Percentiles rank a stretch among this genome's conserved stretches.
phyloP scores from a whole-genome alignment of 768 basidiomycete species.

The Leccinum variicolor region DNA sequence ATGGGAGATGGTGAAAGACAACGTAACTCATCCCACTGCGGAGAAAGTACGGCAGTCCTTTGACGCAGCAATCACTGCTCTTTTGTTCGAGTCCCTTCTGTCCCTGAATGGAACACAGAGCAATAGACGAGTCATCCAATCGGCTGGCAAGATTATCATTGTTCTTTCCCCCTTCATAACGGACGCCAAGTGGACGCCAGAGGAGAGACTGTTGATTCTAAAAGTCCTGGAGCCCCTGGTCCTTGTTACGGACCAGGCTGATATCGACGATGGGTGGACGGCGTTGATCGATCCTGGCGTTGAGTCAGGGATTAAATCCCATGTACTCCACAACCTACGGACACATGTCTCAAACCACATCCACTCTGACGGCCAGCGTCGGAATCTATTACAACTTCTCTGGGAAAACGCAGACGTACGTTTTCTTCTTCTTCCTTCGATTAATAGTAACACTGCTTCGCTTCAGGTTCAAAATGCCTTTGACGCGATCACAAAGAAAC shows the following conservation, averaged over 20 bases:
- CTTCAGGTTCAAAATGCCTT: conserved; percentile 54
- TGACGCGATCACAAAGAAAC: conserved; percentile 20
- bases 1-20: conserved; percentile 44
- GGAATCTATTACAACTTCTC: conserved; percentile 50
- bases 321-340: conserved; percentile 41
- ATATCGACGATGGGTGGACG: conserved; percentile 33
- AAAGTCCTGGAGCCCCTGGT: conserved; percentile 66
- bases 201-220: conserved; percentile 65
- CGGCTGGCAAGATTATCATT: conserved; percentile 52
- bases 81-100: conserved; percentile 69
- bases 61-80: conserved; percentile 62
- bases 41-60: conserved; percentile 65
- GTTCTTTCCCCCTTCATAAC: conserved; percentile 41
- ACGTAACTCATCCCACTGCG: conserved; percentile 41
- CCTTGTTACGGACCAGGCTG: conserved; percentile 33
- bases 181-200: conserved; percentile 46
- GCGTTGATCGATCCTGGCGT: conserved; percentile 47
- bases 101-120: conserved; percentile 59
- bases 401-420: conserved; percentile 73
- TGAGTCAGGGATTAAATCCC: conserved; percentile 61
- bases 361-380: conserved; percentile 22
- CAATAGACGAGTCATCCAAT: conserved; percentile 60
- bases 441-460: neutral
- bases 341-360: conserved; percentile 5
- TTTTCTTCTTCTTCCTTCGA: conserved; percentile 6